phyloP scores from a whole-genome alignment of 768 basidiomycete genomes.

The Mycena indigotica region DNA sequence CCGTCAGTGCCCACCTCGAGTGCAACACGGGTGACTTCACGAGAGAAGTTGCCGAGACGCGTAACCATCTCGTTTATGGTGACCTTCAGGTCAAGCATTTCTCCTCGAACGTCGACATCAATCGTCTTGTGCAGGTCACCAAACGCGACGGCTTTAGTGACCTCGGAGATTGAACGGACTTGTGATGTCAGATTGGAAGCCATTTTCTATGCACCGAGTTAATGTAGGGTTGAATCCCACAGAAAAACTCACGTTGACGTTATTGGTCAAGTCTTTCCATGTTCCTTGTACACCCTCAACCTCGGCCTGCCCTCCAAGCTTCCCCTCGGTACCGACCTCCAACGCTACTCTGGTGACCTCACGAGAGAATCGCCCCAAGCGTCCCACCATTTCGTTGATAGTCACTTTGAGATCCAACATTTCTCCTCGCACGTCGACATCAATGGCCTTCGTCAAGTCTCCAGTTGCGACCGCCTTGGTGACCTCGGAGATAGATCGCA shows the following conservation, averaged over 20 bases:
- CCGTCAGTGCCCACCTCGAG: conserved; percentile 86
- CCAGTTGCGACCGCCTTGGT: conserved; percentile 10
- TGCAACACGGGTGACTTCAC: conserved; percentile 84
- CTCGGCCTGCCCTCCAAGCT: conserved; percentile 18
- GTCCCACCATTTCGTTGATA: conserved; percentile 24
- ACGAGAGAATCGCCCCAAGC: conserved; percentile 17
- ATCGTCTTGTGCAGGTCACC: conserved; percentile 15
- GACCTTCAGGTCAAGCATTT: conserved; percentile 22
- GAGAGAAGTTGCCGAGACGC: conserved; percentile 79
- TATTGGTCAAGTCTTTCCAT: conserved; percentile 21
- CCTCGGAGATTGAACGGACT: conserved; percentile 26
- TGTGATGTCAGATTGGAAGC: conserved; percentile 47
- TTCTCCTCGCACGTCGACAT: conserved; percentile 20
- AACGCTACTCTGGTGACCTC: conserved; percentile 19
- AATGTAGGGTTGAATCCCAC: neutral
- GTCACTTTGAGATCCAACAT: conserved; percentile 23
- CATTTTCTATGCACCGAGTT: conserved; percentile 40
- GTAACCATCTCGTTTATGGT: conserved; percentile 24
- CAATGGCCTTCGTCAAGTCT: conserved; percentile 9
- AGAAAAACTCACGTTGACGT: conserved; percentile 38
- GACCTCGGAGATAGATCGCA: conserved; percentile 57
- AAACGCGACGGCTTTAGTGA: conserved; percentile 22
- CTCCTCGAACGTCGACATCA: conserved; percentile 18
- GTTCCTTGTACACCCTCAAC: conserved; percentile 23
- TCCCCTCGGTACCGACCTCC: conserved; percentile 19